phyloP scores from a whole-genome alignment of 2,329 filamentous ascomycete genomes.

The Diaporthe australafricana region DNA sequence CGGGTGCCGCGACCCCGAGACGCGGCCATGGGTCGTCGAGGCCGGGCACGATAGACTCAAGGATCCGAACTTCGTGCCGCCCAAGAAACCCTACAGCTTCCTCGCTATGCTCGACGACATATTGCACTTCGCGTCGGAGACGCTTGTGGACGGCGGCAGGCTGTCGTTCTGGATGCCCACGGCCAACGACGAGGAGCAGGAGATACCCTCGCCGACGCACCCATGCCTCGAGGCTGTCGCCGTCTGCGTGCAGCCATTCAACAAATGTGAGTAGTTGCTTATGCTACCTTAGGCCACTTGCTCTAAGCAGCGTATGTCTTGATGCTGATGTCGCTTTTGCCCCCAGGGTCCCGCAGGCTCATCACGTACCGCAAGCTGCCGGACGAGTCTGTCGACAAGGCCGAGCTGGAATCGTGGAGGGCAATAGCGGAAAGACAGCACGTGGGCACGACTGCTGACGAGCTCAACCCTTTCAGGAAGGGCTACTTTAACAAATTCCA shows the following conservation, averaged over 20 bases:
- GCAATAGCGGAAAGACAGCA: conserved; percentile 44
- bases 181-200: conserved; percentile 80
- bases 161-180: conserved; percentile 98
- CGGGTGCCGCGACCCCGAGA: conserved; percentile 77
- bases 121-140: conserved; percentile 80
- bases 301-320: not conserved
- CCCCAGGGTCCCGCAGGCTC: conserved; percentile 83
- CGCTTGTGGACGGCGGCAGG: conserved; percentile 82
- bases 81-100: conserved; percentile 94
- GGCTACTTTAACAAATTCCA: conserved; percentile 70
- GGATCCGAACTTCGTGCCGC: conserved; percentile 80
- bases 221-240: conserved; percentile 78
- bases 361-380: conserved; percentile 84
- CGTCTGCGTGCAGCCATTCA: conserved; percentile 88
- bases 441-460: conserved; percentile 64
- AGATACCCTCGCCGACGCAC: conserved; percentile 82
- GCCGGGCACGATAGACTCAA: conserved; percentile 77
- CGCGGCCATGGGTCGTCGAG: conserved; percentile 69
- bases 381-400: conserved; percentile 65
- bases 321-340: not conserved
- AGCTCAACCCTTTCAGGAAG: conserved; percentile 70
- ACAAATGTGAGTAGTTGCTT: conserved; percentile 70
- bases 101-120: conserved; percentile 91
- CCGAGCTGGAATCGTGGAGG: conserved; percentile 51
- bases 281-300: not conserved